Evolutionary conservation across 2,329 filamentous ascomycete species (phyloP).

Genomic region (Fusarium humuli): DNA sequence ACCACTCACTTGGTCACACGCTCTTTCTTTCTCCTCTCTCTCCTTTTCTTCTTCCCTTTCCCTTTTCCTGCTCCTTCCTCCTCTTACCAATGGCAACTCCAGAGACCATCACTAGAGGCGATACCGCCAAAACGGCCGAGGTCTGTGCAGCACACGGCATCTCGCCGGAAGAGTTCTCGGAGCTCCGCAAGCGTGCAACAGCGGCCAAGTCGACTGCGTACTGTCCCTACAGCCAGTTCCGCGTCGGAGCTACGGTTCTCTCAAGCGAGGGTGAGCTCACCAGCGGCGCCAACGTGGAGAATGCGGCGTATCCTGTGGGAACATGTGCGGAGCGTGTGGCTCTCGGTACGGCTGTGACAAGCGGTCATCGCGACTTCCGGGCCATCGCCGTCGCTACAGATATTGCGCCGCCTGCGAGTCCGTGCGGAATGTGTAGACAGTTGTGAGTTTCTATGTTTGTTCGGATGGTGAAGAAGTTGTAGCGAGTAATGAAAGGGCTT

Average conservation of each 20-base stretch:
- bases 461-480: not conserved
- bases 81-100: conserved; percentile 33
- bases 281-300: conserved; percentile 88
- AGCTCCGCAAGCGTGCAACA: conserved; percentile 71
- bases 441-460: conserved; percentile 69
- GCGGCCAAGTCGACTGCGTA: conserved; percentile 84
- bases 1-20: conserved; percentile 5
- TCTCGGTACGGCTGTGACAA: conserved; percentile 80
- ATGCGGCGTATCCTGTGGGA: conserved; percentile 92
- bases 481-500: not conserved
- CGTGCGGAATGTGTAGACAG: conserved; percentile 96
- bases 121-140: conserved; percentile 45
- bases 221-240: conserved; percentile 94
- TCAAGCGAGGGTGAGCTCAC: conserved; percentile 56
- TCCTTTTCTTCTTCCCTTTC: not conserved
- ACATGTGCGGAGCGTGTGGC: conserved; percentile 96
- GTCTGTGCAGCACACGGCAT: conserved; percentile 59
- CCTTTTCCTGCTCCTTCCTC: not conserved
- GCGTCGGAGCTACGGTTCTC: conserved; percentile 86
- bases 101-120: conserved; percentile 45
- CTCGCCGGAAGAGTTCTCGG: conserved; percentile 71
- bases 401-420: conserved; percentile 74
- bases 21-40: not conserved
- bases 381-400: conserved; percentile 90
- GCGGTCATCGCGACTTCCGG: conserved; percentile 69